Percentiles rank a stretch among this genome's conserved stretches.
phyloP scores from a whole-genome alignment of 345 rosid genomes.

The Streptanthus diversifolius region DNA sequence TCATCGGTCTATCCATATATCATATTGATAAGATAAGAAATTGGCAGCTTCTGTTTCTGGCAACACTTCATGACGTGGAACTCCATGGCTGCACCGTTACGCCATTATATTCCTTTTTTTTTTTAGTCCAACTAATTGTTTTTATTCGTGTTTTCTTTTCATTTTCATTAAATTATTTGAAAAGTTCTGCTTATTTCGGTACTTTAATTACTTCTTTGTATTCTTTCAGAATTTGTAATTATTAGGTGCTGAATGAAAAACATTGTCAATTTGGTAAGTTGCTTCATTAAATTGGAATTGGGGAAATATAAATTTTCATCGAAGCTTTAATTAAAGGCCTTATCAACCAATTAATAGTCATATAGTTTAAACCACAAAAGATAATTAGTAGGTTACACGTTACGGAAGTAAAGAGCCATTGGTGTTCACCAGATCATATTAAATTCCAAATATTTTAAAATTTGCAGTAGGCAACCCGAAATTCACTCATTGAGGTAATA shows the following conservation, averaged over 20 bases:
- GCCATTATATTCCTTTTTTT: background rate
- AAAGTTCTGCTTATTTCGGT: background rate
- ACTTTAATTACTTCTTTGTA: background rate
- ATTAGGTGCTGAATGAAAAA: constrained; percentile 12
- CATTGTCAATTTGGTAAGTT: constrained; percentile 3
- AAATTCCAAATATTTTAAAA: constrained; percentile 11
- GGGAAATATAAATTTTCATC: background rate
- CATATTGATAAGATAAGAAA: constrained; percentile 3
- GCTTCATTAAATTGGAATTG: background rate
- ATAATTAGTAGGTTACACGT: constrained; percentile 28
- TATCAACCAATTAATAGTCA: constrained; percentile 16
- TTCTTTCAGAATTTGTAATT: background rate
- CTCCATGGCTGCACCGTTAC: constrained; percentile 32
- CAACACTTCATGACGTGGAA: constrained; percentile 19
- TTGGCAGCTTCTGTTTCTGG: constrained; percentile 33
- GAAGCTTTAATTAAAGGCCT: constrained; percentile 11
- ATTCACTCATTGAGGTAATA: constrained; percentile 17
- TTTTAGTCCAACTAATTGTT: background rate
- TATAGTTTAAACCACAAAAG: constrained; percentile 12
- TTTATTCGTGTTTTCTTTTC: background rate
- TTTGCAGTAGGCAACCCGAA: constrained; percentile 10
- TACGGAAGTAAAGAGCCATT: constrained; percentile 8
- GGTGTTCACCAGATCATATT: constrained; percentile 26
- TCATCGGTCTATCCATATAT: background rate
- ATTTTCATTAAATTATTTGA: background rate